These are phyloP conservation scores for Penicillium sp. DNA, from an alignment of 2,329 filamentous ascomycete species.

Conservation along the genomic window DNA sequence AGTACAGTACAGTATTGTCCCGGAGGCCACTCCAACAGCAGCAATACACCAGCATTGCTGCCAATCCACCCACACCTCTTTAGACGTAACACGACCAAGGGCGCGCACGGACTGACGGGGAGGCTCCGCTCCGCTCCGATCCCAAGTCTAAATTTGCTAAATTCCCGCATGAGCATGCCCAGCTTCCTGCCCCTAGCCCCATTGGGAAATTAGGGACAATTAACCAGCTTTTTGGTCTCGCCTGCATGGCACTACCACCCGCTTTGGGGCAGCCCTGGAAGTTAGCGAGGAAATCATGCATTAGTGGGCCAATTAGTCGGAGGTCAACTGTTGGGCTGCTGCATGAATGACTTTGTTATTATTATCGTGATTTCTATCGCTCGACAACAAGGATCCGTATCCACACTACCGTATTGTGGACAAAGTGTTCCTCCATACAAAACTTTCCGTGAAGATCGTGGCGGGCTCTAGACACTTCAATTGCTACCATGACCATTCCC, in stretches of 20 bases:
- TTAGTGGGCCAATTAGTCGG: no score
- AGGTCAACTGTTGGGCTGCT: no score
- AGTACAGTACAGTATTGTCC: no score
- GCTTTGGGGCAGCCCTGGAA: background rate
- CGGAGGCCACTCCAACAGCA: no score
- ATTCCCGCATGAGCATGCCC: background rate
- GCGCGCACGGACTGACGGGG: background rate
- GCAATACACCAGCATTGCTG: background rate
- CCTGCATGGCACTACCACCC: background rate
- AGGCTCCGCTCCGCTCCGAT: slow-evolving; percentile 1
- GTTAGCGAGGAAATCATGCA: background rate
- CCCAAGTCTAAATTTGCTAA: background rate
- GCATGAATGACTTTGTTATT: no score
- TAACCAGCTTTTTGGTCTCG: background rate
- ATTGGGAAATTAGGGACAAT: background rate
- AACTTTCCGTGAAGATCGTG: no score
- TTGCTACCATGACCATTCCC: no score
- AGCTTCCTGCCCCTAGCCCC: background rate
- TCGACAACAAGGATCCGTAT: no score
- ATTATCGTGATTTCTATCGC: no score
- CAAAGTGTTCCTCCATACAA: no score
- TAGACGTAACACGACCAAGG: background rate
- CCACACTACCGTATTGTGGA: no score
- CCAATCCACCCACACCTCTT: background rate
- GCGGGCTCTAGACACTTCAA: no score